Evolutionary conservation across 1,139 yeast species (phyloP), one percentile per base, ranked within the genome.

Genomic region (Scheffersomyces stambukii): DNA sequence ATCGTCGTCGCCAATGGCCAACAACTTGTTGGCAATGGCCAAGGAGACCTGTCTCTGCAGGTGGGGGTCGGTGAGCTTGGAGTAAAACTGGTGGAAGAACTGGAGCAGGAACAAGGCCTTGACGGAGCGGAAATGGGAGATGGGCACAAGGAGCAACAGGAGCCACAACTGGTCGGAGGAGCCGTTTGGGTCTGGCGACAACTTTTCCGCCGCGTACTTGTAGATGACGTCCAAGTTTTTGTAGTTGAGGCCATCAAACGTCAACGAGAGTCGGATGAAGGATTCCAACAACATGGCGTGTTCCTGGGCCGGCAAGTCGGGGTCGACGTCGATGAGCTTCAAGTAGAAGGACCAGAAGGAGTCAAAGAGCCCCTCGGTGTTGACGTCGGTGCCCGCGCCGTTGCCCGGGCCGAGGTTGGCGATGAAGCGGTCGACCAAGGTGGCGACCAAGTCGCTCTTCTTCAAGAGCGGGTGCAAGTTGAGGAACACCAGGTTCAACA

Each of bases 361-460:
- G 21, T 66, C 67, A 46, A 84, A 80, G 24, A 81, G 54, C 33
- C 63, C 28, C 19, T 28, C 26, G 9, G 32, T 23, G 24, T 38
- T 30, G 15, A 30, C 15, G n/a, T 18, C 14, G 22, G 19, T 31
- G 3, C 41, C 29, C 17, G 43, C 35, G 18, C 59, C 64, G 33
- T 57, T 46, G 33, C 22, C 24, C 25, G 27, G 61, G 34, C 65
- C 56, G 30, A 61, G 66, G 47, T 68, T 84, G 19, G 74, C 77
- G 4, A 85, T 71, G 35, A 91, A 67, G 34, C 96, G 70, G 27
- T 82, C 82, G 33, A 89, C 76, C 46, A 91, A 64, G 1, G 89
- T 73, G 14, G 75, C 57, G 13, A 88, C 68, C 27, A 89, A 71
- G 38, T 75, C 80, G 32, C 79, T 75, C 36, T 82, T 70, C 30